Evolutionary conservation across 1,284 basidiomycete genomes (phyloP).

Genomic region (Quambalaria eucalypti): DNA sequence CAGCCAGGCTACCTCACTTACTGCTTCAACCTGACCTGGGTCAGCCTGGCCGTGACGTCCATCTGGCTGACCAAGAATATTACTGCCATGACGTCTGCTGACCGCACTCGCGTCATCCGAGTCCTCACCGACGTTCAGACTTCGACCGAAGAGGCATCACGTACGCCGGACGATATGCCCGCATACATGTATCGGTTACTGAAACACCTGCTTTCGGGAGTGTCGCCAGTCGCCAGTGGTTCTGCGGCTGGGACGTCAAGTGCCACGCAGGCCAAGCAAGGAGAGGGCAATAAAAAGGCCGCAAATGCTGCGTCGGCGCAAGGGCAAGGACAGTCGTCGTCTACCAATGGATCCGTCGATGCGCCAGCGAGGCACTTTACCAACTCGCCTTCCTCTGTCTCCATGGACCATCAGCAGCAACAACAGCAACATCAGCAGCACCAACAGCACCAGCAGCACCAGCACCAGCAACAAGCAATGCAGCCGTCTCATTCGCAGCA

Average conservation of each 20-base stretch:
- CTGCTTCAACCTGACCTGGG: not conserved
- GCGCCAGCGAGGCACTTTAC: too few species aligned
- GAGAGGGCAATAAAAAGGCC: too few species aligned
- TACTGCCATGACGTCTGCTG: not conserved
- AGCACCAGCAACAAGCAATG: too few species aligned
- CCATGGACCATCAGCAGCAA: not conserved
- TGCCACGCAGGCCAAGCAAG: too few species aligned
- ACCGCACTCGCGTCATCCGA: not conserved
- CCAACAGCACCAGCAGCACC: too few species aligned
- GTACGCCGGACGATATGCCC: not conserved
- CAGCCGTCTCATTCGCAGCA: too few species aligned
- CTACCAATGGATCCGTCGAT: too few species aligned
- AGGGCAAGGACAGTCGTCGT: too few species aligned
- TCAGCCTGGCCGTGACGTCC: not conserved
- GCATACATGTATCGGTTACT: not conserved
- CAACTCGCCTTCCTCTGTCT: not conserved
- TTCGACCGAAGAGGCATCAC: not conserved
- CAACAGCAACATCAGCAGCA: not conserved
- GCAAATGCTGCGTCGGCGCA: too few species aligned
- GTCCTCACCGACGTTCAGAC: not conserved
- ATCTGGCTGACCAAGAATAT: not conserved
- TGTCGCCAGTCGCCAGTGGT: too few species aligned
- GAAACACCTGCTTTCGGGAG: not conserved
- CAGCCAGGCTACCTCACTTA: not conserved
- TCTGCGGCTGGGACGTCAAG: too few species aligned